These are phyloP conservation scores for Rheum nobile DNA, from an alignment of 148 eudicot species.

Conservation along the genomic window DNA sequence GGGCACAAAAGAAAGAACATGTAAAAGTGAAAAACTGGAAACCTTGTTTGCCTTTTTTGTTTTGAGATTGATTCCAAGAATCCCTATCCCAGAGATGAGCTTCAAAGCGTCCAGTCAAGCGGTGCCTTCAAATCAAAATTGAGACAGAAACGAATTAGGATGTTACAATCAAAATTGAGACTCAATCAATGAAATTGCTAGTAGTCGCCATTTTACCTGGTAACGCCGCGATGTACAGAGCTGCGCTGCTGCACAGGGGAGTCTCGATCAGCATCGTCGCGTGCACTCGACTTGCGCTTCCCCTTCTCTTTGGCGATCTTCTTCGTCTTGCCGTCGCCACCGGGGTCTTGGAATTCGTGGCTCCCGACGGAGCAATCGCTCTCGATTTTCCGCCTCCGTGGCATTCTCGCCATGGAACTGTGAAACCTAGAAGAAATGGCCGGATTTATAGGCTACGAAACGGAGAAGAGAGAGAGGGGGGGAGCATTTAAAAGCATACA, in stretches of 20 bases:
- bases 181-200: not conserved
- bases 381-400: not conserved
- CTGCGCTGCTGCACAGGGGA: not conserved
- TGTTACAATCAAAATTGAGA: no score
- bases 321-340: not conserved
- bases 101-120: constrained; percentile 91
- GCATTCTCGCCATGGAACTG: not conserved
- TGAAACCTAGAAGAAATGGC: not conserved
- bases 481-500: not conserved
- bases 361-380: not conserved
- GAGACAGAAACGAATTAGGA: not conserved
- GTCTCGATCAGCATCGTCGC: not conserved
- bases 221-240: not conserved
- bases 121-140: constrained; percentile 34
- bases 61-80: constrained; percentile 65
- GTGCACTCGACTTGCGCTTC: not conserved
- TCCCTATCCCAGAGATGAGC: constrained; percentile 96
- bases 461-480: not conserved
- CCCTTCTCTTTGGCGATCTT: not conserved
- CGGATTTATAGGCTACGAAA: not conserved
- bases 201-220: not conserved
- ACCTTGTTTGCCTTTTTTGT: constrained; percentile 97
- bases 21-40: not conserved
- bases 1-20: not conserved
- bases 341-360: not conserved